Percentiles rank a stretch among this genome's conserved stretches.
Evolutionary conservation across 805 yeast genomes (phyloP).

Genomic region (Wickerhamomyces silvicola): DNA sequence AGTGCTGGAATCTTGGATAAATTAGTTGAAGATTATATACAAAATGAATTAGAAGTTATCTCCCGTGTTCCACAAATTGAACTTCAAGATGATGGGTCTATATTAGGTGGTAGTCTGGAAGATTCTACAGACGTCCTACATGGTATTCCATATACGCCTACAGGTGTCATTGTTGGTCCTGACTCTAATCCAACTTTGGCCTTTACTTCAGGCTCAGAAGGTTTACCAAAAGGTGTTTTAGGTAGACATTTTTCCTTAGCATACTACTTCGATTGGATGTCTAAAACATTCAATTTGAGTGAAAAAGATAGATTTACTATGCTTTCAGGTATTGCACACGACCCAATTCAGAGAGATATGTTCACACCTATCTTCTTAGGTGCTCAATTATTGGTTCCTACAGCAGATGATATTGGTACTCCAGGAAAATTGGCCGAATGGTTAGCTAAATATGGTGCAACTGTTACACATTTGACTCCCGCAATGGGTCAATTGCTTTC

Average conservation of each 20-base stretch:
- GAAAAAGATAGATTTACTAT: slow-evolving; percentile 87
- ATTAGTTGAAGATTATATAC: slow-evolving; percentile 72
- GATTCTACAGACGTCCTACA: slow-evolving; percentile 43
- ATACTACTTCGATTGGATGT: slow-evolving; percentile 99
- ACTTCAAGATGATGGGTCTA: slow-evolving; percentile 66
- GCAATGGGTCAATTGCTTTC: slow-evolving; percentile 98
- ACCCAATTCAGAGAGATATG: slow-evolving; percentile 98
- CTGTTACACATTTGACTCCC: slow-evolving; percentile 97
- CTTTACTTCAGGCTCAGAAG: slow-evolving; percentile 97
- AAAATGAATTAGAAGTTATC: slow-evolving; percentile 62
- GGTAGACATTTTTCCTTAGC: slow-evolving; percentile 97
- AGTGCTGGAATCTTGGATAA: slow-evolving; percentile 83
- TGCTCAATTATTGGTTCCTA: slow-evolving; percentile 88
- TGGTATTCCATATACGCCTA: slow-evolving; percentile 45
- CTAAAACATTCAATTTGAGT: slow-evolving; percentile 70
- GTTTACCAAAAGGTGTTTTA: slow-evolving; percentile 96
- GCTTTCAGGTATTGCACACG: slow-evolving; percentile 99
- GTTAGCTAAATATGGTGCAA: slow-evolving; percentile 88
- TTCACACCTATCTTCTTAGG: slow-evolving; percentile 96
- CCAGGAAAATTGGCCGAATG: slow-evolving; percentile 97
- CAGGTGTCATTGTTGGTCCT: slow-evolving; percentile 94
- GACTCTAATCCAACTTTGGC: slow-evolving; percentile 95
- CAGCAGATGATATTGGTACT: slow-evolving; percentile 96
- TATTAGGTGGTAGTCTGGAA: slow-evolving; percentile 49
- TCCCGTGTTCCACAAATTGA: slow-evolving; percentile 74